Percentiles rank a stretch among this genome's conserved stretches.
Conservation (phyloP, 129 eudicot genomes). For the Heracleum sosnowskyi region DNA sequence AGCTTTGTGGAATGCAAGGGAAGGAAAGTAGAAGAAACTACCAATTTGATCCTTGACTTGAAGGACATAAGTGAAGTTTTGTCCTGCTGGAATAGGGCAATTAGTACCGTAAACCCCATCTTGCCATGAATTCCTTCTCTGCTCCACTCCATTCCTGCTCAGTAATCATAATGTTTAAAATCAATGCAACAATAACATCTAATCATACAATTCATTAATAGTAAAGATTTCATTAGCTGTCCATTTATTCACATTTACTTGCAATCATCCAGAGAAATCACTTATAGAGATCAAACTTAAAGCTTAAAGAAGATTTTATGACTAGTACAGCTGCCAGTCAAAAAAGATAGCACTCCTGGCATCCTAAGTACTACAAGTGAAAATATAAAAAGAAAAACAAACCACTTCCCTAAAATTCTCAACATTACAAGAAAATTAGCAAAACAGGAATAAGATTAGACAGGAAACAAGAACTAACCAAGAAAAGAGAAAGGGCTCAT, state of each 20-base stretch:
- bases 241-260: background rate
- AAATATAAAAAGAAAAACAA: background rate
- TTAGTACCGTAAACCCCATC: constrained; percentile 68
- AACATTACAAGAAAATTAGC: background rate
- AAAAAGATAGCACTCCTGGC: background rate
- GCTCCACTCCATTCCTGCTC: constrained; percentile 61
- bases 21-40: constrained; percentile 64
- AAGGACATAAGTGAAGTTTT: constrained; percentile 52
- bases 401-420: background rate
- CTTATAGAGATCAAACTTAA: background rate
- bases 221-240: background rate
- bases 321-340: background rate
- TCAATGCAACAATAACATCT: background rate
- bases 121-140: constrained; percentile 65
- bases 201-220: background rate
- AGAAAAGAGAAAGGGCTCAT: constrained; percentile 55
- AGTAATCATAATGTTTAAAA: background rate
- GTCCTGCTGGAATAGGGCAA: constrained; percentile 61
- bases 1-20: constrained; percentile 65
- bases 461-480: constrained; percentile 30
- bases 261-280: background rate
- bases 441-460: background rate
- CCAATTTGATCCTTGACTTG: constrained; percentile 76
- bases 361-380: background rate
- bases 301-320: background rate